These are phyloP conservation scores for Setaria italica DNA, from an alignment of 202 grass and related monocot genomes.

Conservation along the genomic window DNA sequence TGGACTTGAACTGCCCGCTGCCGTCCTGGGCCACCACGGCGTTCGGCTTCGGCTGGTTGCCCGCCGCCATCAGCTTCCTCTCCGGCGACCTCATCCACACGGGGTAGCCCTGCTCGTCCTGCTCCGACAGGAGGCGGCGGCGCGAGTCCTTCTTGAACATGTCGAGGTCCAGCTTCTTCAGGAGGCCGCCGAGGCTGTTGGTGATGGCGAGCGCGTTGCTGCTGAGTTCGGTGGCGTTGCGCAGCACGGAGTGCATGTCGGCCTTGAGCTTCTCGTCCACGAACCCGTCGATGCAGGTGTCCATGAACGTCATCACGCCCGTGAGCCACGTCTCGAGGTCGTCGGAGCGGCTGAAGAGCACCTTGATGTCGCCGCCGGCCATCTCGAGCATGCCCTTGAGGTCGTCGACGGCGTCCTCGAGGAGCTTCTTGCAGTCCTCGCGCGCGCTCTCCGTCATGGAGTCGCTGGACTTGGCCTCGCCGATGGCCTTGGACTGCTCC, in stretches of 20 bases:
- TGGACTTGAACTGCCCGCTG: constrained; percentile 78
- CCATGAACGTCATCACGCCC: constrained; percentile 72
- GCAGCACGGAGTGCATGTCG: constrained; percentile 67
- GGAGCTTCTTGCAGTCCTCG: constrained; percentile 69
- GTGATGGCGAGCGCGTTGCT: constrained; percentile 93
- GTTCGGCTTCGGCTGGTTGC: constrained; percentile 56
- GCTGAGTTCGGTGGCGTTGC: constrained; percentile 78
- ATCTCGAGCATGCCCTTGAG: constrained; percentile 63
- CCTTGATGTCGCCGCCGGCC: constrained; percentile 59
- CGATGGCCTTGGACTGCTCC: constrained; percentile 40
- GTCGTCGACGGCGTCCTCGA: constrained; percentile 61
- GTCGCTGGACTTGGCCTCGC: constrained; percentile 35
- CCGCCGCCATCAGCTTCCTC: constrained; percentile 73
- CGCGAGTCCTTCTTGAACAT: constrained; percentile 56
- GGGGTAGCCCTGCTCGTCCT: constrained; percentile 46
- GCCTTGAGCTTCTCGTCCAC: constrained; percentile 62
- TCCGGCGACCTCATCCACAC: constrained; percentile 68
- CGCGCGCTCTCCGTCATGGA: constrained; percentile 48
- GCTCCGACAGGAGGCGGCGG: constrained; percentile 41
- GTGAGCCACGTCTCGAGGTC: constrained; percentile 84
- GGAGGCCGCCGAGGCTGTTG: constrained; percentile 55
- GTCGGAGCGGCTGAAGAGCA: constrained; percentile 54
- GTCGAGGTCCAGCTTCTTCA: constrained; percentile 60
- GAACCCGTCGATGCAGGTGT: constrained; percentile 85
- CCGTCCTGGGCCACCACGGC: constrained; percentile 87